Evolutionary conservation across 768 basidiomycete species (phyloP).

Genomic region (Trametes punicea): DNA sequence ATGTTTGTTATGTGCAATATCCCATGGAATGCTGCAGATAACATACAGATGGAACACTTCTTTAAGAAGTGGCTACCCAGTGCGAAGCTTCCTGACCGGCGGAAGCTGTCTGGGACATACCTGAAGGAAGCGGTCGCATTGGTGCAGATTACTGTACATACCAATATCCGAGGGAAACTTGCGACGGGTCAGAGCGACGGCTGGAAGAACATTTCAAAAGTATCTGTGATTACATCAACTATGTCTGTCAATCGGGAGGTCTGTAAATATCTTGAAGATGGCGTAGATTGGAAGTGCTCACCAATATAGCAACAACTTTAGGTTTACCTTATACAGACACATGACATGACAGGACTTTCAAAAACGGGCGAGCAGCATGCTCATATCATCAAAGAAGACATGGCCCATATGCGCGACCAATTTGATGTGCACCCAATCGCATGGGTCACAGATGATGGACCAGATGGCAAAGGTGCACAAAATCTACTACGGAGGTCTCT

Average conservation of each 20-base stretch:
- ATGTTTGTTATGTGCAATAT: conserved; percentile 18
- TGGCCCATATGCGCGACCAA: conserved; percentile 1
- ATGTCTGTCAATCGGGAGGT: conserved; percentile 17
- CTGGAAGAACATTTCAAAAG: conserved; percentile 15
- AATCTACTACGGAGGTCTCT: not conserved
- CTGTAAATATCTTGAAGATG: not conserved
- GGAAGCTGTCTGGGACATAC: conserved; percentile 3
- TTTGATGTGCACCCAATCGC: conserved; percentile 5
- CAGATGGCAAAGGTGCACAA: conserved; percentile 16
- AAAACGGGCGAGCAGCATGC: conserved; percentile 16
- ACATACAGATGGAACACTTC: conserved; percentile 22
- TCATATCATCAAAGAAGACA: conserved; percentile 10
- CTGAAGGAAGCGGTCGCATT: not conserved
- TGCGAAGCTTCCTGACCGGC: conserved; percentile 14
- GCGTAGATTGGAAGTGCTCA: too few relatives aligned
- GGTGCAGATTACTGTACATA: not conserved
- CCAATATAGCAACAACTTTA: not conserved
- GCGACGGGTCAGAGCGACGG: conserved; percentile 13
- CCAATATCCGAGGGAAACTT: conserved; percentile 1
- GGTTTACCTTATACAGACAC: conserved; percentile 3
- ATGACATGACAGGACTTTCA: conserved; percentile 9
- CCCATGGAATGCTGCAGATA: conserved; percentile 27
- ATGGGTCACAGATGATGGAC: conserved; percentile 18
- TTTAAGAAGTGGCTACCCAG: conserved; percentile 25
- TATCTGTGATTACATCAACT: not conserved